A percentile compares a stretch with the other conserved stretches of the same genome.
These are phyloP conservation scores for Tetrahymena borealis DNA, from an alignment of 73 alveolate genomes.

Conservation along the genomic window DNA sequence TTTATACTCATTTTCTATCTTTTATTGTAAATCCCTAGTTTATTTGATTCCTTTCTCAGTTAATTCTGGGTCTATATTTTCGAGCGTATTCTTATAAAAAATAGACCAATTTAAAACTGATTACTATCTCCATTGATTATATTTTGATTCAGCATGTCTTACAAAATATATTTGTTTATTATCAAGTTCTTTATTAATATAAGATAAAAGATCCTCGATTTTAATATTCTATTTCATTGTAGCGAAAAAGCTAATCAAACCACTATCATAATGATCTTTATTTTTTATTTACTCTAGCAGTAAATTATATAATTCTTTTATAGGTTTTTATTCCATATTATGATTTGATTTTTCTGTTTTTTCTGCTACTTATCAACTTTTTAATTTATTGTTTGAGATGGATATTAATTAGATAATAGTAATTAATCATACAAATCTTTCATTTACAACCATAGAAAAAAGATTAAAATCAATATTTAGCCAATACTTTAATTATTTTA, in stretches of 20 bases:
- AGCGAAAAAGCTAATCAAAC: not conserved
- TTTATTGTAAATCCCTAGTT: not conserved
- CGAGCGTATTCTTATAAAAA: not conserved
- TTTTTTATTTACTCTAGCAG: not conserved
- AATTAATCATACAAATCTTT: no score
- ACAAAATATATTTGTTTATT: not conserved
- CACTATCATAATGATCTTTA: not conserved
- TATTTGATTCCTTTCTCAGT: not conserved
- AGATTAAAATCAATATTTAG: no score
- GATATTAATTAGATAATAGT: no score
- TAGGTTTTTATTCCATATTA: not conserved
- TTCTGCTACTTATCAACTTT: not conserved
- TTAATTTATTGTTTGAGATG: not conserved
- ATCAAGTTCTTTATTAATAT: not conserved
- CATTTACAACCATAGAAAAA: no score
- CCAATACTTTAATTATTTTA: no score
- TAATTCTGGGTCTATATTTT: not conserved
- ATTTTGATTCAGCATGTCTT: not conserved
- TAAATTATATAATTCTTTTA: not conserved
- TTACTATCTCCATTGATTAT: not conserved
- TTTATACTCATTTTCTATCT: not conserved
- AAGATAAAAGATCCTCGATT: not conserved
- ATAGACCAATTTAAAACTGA: not conserved
- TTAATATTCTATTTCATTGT: not conserved
- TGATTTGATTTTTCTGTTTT: not conserved